Conservation (phyloP, 371 early-diverging fungal genomes). For the Phascolomyces articulosus region DNA sequence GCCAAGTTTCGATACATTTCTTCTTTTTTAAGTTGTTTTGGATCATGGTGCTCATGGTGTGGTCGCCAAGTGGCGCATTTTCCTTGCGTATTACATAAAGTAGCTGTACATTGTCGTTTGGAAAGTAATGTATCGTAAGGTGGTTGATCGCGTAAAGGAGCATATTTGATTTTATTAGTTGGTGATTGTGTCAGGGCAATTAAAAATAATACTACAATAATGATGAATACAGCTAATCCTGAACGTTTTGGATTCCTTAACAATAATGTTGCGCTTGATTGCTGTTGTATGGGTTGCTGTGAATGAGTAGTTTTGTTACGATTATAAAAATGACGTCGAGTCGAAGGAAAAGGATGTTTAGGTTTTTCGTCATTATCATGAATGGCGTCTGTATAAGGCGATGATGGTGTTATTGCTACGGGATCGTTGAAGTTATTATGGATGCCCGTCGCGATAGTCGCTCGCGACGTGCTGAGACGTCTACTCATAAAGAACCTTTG, state of each 20-base stretch:
- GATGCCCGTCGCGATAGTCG: constrained; percentile 3
- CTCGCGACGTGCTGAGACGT: constrained; percentile 13
- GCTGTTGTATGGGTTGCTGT: background rate
- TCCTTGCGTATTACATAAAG: constrained; percentile 8
- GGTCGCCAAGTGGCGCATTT: constrained; percentile 12
- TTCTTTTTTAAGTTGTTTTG: background rate
- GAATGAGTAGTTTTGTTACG: background rate
- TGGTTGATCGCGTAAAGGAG: constrained; percentile 15
- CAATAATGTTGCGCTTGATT: background rate
- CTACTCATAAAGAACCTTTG: constrained; percentile 15
- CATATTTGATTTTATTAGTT: background rate
- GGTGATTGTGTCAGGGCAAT: constrained; percentile 3
- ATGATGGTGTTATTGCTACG: background rate
- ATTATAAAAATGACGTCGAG: constrained; percentile 7
- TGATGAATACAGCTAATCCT: background rate
- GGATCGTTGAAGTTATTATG: background rate
- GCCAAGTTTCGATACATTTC: constrained; percentile 41
- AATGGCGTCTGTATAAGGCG: background rate
- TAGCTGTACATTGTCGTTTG: constrained; percentile 18
- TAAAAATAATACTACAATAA: background rate
- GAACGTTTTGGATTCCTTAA: background rate
- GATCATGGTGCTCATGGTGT: constrained; percentile 7
- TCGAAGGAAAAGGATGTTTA: background rate
- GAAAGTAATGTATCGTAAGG: constrained; percentile 6
- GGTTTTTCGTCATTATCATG: background rate